Evolutionary conservation across 352 stramenopile species (phyloP).

Genomic region (Globisporangium yorkense): DNA sequence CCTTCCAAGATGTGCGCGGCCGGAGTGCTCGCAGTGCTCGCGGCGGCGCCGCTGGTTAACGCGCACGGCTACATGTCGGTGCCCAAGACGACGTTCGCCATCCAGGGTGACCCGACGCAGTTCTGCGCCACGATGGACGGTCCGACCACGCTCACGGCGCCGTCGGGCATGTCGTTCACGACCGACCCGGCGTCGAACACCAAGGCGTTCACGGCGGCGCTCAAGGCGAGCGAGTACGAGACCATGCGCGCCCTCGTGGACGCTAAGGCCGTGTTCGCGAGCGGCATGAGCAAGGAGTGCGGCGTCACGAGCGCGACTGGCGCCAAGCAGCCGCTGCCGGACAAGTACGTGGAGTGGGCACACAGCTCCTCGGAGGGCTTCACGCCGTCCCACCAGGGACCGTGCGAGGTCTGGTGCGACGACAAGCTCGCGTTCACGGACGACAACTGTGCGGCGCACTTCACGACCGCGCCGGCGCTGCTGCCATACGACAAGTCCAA

Average conservation of each 20-base stretch:
- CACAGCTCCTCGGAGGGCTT: slow-evolving; percentile 18
- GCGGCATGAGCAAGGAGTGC: slow-evolving; percentile 16
- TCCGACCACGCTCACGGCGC: slow-evolving; percentile 6
- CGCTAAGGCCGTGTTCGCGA: slow-evolving; percentile 1
- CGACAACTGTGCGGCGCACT: slow-evolving; percentile 42
- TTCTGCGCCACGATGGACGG: slow-evolving; percentile 11
- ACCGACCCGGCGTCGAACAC: slow-evolving; percentile 15
- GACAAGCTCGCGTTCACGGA: slow-evolving; percentile 34
- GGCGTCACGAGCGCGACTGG: slow-evolving; percentile 26
- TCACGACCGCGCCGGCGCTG: slow-evolving; percentile 20
- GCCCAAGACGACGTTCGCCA: slow-evolving; percentile 8
- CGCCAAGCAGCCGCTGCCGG: slow-evolving; percentile 24
- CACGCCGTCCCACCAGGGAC: slow-evolving; percentile 31
- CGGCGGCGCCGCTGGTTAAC: slow-evolving; percentile 2
- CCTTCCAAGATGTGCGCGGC: no score
- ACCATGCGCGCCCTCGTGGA: slow-evolving; percentile 14
- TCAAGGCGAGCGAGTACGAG: slow-evolving; percentile 19
- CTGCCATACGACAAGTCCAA: slow-evolving; percentile 42
- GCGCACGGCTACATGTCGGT: slow-evolving; percentile 28
- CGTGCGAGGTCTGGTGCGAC: slow-evolving; percentile 53
- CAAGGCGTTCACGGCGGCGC: slow-evolving; percentile 18
- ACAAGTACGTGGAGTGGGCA: slow-evolving; percentile 29
- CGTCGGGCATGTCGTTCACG: slow-evolving; percentile 10
- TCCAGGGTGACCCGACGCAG: slow-evolving; percentile 7
- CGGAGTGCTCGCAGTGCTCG: no score